Base-by-base conservation (phyloP, 345 rosid species). In the Camelina laxa region DNA sequence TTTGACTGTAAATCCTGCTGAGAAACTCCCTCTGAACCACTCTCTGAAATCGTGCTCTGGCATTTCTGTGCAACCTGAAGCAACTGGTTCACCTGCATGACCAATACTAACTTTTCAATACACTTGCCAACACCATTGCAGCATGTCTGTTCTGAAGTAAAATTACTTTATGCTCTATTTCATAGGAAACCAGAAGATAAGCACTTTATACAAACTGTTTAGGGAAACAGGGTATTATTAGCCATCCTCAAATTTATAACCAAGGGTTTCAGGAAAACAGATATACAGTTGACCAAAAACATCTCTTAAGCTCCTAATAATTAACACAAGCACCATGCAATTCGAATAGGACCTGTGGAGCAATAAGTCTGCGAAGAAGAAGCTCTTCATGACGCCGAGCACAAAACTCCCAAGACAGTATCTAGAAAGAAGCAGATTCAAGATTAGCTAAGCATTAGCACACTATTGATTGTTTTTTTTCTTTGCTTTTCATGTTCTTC, bases 351-450 rank as follows among this genome's bases (percentile, higher is more conserved):
- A 67, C 98, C 98, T 94, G 97, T 1, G 97, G 96, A 65, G 91
- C 91, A 78, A 94, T 91, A 81, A 94, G 82, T 65, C 92, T 89
- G 53, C 97, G 93, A 60, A 93, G 96, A 71, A 90, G 90, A 62
- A 94, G 91, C 80, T 94, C 96, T 84, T 91, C 97, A 79, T 91
- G 98, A 22, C 83, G 84, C 10, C 91, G 88, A 12, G 90, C 93
- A 85, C 98, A 94, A 77, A 94, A 94, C 79, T 94, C 97, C 98
- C 98, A 94, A 15, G 97, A 84, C 69, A 94, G 68, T 80, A 94
- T 91, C 98, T 94, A 80, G 30, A 48, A 44, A 36, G 41, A 70
- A 55, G 21, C 19, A 55, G 42, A 64, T 15, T 47, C 56, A 60
- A 50, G 31, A 53, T 61, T 62, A 54, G 41, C 14, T 21, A 10